These are phyloP conservation scores for Paraleonurus japonicus DNA, from an alignment of 257 asterid species.

Conservation along the genomic window DNA sequence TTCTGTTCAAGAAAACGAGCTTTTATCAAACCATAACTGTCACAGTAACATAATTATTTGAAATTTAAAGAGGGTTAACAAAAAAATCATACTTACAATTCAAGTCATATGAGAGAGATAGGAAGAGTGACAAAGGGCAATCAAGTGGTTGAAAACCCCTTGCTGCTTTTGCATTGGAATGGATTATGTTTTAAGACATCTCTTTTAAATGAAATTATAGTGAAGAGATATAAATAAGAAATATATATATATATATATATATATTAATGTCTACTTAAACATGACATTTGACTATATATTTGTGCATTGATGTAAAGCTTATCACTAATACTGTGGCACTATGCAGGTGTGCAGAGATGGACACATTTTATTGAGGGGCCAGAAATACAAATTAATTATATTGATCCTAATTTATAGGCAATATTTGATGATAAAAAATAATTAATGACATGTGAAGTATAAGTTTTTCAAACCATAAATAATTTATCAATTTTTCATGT, in stretches of 20 bases:
- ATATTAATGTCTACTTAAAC: conserved; percentile 18
- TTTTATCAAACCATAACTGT: not conserved
- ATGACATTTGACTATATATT: conserved; percentile 27
- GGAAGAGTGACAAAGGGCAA: conserved; percentile 28
- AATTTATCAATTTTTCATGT: no score
- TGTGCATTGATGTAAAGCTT: conserved; percentile 4
- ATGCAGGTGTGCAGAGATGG: not conserved
- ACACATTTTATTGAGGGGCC: no score
- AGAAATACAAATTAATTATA: no score
- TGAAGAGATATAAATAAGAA: not conserved
- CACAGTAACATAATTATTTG: conserved; percentile 11
- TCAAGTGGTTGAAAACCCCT: conserved; percentile 60
- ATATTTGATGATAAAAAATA: not conserved
- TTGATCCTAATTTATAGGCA: not conserved
- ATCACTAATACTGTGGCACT: not conserved
- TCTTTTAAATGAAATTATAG: conserved; percentile 26
- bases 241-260: not conserved
- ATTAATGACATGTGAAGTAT: not conserved
- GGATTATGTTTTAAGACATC: conserved; percentile 55
- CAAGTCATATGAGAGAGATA: conserved; percentile 41
- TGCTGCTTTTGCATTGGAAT: conserved; percentile 46
- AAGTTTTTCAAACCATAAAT: no score
- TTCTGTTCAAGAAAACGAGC: not conserved
- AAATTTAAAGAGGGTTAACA: conserved; percentile 35
- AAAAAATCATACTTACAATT: conserved; percentile 42